Base-by-base conservation (phyloP, 495 filamentous ascomycete species). In the Penicillium subrubescens region DNA sequence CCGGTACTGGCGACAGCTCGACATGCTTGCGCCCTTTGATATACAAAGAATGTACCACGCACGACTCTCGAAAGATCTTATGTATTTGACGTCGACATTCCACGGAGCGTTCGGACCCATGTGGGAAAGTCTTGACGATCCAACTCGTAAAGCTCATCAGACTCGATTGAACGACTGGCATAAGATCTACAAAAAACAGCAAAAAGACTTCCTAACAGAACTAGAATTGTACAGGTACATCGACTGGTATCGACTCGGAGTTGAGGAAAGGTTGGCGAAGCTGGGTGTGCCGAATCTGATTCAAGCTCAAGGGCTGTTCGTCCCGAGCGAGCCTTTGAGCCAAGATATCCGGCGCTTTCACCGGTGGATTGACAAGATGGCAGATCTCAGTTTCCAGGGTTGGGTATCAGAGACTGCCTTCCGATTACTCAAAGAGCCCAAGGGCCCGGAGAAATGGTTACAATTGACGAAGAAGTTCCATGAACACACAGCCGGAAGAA, bases 1-100 rank as follows among this genome's bases (percentile, higher is more conserved):
- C 65, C 69, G 66, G 23, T 59, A 67, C 59, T 75, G 70, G 73
- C 71, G 67, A 15, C 74, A 77, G 44, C 66, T 78, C 11, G 74
- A 78, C 68, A 65, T 73, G 34, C 62, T 71, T 25, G 68, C 71
- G 15, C 68, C 71, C 17, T 71, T 78, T 15, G 35, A 65, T 0
- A 25, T 71, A 14, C 35, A 61, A 0, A 19, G 56, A 4, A 5
- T 60, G 5, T 17, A 34, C 17, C 3, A 7, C 7, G 41, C 19
- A 29, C 11, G 14, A 14, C 19, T 74, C 17, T 17, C 27, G 10
- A 29, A 44, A 27, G 73, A 75, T 27, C n/a, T 58, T 6, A 31
- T 44, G 41, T 66, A 67, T 34, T 57, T 75, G 31, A 35, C 51
- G 11, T 3, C 15, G 10, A 60, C 61, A 25, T 17, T 71, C 5